These are phyloP conservation scores for Combretum micranthum DNA, from an alignment of 345 rosid species.

Conservation along the genomic window DNA sequence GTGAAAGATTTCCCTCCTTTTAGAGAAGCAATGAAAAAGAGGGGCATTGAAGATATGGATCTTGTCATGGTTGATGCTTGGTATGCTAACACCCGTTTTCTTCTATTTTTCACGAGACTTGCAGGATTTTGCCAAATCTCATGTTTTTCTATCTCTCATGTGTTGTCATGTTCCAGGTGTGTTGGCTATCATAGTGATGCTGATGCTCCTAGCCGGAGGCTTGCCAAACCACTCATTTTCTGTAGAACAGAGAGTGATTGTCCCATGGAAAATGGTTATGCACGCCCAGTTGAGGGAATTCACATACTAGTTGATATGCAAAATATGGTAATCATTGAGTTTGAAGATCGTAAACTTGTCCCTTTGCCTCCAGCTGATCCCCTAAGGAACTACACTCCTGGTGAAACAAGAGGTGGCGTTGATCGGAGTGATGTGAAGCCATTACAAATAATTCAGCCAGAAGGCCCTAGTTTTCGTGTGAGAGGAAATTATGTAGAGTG, in stretches of 20 bases:
- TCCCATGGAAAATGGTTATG: slow-evolving; percentile 97
- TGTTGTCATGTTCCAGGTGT: slow-evolving; percentile 43
- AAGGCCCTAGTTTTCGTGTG: slow-evolving; percentile 93
- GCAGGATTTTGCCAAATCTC: not conserved
- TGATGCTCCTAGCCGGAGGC: slow-evolving; percentile 78
- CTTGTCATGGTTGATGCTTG: slow-evolving; percentile 90
- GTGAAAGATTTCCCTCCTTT: slow-evolving; percentile 79
- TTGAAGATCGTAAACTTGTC: slow-evolving; percentile 83
- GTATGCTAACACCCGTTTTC: slow-evolving; percentile 23
- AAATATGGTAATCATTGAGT: slow-evolving; percentile 80
- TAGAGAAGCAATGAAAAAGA: slow-evolving; percentile 79
- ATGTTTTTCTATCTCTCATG: slow-evolving; percentile 5
- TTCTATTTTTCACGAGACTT: slow-evolving; percentile 5
- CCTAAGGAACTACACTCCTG: slow-evolving; percentile 78
- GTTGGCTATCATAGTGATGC: slow-evolving; percentile 76
- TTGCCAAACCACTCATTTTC: slow-evolving; percentile 86
- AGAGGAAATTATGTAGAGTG: slow-evolving; percentile 75
- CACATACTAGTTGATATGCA: slow-evolving; percentile 84
- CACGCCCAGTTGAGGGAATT: slow-evolving; percentile 88
- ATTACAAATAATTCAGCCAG: slow-evolving; percentile 73
- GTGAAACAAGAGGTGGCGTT: slow-evolving; percentile 85
- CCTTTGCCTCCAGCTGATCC: slow-evolving; percentile 90
- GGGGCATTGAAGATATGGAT: slow-evolving; percentile 93
- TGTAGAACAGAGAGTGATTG: slow-evolving; percentile 91
- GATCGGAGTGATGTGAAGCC: slow-evolving; percentile 94